These are phyloP conservation scores for Trichoderma asperellum DNA, from an alignment of 2,329 filamentous ascomycete species.

Conservation along the genomic window DNA sequence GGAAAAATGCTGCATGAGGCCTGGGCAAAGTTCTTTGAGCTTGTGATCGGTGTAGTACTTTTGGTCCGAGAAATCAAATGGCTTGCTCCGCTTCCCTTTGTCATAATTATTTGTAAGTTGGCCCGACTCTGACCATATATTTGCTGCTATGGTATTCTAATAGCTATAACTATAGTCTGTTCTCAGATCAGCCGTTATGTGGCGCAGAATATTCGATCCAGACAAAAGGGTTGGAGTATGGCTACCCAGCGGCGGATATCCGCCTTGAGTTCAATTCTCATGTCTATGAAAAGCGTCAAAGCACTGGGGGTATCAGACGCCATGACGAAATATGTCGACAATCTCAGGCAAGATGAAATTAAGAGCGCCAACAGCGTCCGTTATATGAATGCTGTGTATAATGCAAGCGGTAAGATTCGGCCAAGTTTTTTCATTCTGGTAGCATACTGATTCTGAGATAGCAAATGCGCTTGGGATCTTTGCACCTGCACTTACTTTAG, in stretches of 20 bases:
- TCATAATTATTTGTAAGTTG: constrained; percentile 47
- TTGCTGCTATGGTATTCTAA: background rate
- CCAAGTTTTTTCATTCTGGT: background rate
- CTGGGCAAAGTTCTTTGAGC: constrained; percentile 49
- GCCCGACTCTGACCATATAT: background rate
- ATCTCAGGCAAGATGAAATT: constrained; percentile 40
- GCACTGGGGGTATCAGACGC: constrained; percentile 43
- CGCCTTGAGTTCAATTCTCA: constrained; percentile 41
- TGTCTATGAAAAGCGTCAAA: constrained; percentile 47
- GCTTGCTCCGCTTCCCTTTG: constrained; percentile 47
- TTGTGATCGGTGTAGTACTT: constrained; percentile 46
- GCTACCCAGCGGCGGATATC: constrained; percentile 48
- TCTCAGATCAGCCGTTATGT: constrained; percentile 48
- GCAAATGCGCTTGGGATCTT: constrained; percentile 51
- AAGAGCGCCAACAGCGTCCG: constrained; percentile 39
- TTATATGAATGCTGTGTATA: constrained; percentile 48
- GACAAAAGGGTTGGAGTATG: constrained; percentile 46
- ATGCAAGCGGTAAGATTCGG: constrained; percentile 42
- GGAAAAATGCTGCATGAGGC: constrained; percentile 48
- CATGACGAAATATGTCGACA: constrained; percentile 32
- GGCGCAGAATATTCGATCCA: constrained; percentile 41
- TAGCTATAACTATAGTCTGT: constrained; percentile 40
- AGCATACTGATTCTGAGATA: constrained; percentile 25
- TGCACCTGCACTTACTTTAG: constrained; percentile 44
- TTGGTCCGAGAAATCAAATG: constrained; percentile 47